Conservation (phyloP, 2,329 filamentous ascomycete species). For the Torrubiella hemipterigena region DNA sequence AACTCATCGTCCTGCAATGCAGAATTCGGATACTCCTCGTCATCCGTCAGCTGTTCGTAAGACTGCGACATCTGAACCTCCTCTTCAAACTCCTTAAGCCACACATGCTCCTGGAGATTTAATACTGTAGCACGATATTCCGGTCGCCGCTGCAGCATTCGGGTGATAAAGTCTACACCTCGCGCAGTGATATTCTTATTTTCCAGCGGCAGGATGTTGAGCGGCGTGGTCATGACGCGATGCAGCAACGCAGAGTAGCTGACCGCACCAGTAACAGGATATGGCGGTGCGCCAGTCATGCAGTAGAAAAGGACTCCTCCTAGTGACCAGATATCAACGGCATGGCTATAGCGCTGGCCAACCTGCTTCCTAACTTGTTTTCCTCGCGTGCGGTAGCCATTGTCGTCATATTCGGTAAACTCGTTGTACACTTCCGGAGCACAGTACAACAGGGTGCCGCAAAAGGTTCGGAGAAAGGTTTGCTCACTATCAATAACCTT, state of each 20-base stretch:
- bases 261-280: slow-evolving; percentile 63
- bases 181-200: slow-evolving; percentile 45
- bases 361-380: slow-evolving; percentile 47
- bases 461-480: slow-evolving; percentile 92
- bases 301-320: slow-evolving; percentile 85
- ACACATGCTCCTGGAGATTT: slow-evolving; percentile 59
- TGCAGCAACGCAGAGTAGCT: slow-evolving; percentile 70
- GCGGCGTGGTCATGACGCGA: slow-evolving; percentile 68
- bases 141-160: slow-evolving; percentile 76
- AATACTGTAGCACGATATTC: slow-evolving; percentile 61
- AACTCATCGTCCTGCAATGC: slow-evolving; percentile 41
- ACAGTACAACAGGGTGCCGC: slow-evolving; percentile 89
- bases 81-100: slow-evolving; percentile 41
- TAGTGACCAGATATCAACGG: slow-evolving; percentile 93
- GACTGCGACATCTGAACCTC: slow-evolving; percentile 28
- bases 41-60: slow-evolving; percentile 50
- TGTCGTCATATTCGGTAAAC: slow-evolving; percentile 55
- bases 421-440: slow-evolving; percentile 91
- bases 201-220: slow-evolving; percentile 55
- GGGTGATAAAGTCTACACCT: slow-evolving; percentile 61
- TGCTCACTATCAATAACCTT: slow-evolving; percentile 86
- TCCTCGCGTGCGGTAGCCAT: slow-evolving; percentile 50
- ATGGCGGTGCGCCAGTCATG: slow-evolving; percentile 70
- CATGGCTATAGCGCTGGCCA: slow-evolving; percentile 69
- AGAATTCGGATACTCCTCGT: slow-evolving; percentile 41